phyloP scores from a whole-genome alignment of 192 early-diverging fungal genomes.

The Rhizophagus sp. region DNA sequence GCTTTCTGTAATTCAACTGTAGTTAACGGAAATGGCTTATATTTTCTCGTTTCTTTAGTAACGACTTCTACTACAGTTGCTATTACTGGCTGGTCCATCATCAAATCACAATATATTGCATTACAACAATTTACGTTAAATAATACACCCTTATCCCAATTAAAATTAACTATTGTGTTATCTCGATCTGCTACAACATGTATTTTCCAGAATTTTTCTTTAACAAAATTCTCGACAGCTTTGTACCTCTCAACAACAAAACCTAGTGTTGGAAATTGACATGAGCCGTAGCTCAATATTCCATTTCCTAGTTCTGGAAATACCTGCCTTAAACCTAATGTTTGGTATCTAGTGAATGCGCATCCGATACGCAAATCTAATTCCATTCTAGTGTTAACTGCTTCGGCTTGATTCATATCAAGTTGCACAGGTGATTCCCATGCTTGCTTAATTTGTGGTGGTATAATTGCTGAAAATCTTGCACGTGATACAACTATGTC shows the following conservation, averaged over 20 bases:
- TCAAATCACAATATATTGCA: not conserved
- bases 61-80: conserved; percentile 63
- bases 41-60: conserved; percentile 75
- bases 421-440: conserved; percentile 38
- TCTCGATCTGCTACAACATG: conserved; percentile 59
- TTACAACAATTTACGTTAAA: conserved; percentile 72
- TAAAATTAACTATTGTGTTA: conserved; percentile 58
- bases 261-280: conserved; percentile 96
- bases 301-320: conserved; percentile 59
- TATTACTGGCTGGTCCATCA: conserved; percentile 44
- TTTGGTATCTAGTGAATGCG: conserved; percentile 92
- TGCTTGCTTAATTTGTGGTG: conserved; percentile 22
- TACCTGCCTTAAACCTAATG: conserved; percentile 59
- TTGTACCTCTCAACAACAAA: conserved; percentile 91
- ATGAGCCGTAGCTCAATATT: conserved; percentile 86
- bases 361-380: conserved; percentile 92
- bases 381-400: conserved; percentile 84
- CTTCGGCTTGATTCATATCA: conserved; percentile 71
- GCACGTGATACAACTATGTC: conserved; percentile 77
- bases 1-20: conserved; percentile 93
- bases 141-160: conserved; percentile 72
- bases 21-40: conserved; percentile 89
- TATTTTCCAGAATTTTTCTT: conserved; percentile 93
- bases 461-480: conserved; percentile 85
- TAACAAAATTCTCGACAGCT: conserved; percentile 73